Evolutionary conservation across 306 rosid species (phyloP), one percentile per base, ranked within the genome.

Genomic region (Glycyrrhiza uralensis): DNA sequence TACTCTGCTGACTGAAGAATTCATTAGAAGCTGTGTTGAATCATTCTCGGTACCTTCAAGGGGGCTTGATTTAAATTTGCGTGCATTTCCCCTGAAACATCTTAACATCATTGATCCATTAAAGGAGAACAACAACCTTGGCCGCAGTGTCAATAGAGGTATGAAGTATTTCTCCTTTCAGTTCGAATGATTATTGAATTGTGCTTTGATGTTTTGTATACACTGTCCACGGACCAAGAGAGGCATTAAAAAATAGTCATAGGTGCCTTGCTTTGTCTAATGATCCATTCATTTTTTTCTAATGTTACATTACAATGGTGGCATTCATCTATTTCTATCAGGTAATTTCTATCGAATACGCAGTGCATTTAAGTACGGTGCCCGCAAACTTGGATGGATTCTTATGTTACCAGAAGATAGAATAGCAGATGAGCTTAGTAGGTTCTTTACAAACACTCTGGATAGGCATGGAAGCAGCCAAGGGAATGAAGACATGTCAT

Each of bases 71-170:
- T 72, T 80, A 54, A 82, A 85, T 58, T 22, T 68, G 54, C 86
- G 87, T 39, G 74, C 81, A 32, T 90, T 92, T 86, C 74, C 89
- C 60, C 73, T 55, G 64, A 92, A 92, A 80, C 87, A 92, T 84
- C 92, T 92, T 58, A 90, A 92, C 80, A 92, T 92, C 59, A 83
- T 92, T 35, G 98, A 92, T 88, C 96, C 98, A 7, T 84, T 92
- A 54, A 92, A 90, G 84, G 92, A 90, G 77, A 86, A 88, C 81
- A 92, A 92, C 86, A 92, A 92, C 70, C 98, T 92, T 72, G 98
- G 98, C 32, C 98, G 98, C 58, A 92, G 98, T 85, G 97, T 92
- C 33, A 90, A 72, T 80, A 88, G 79, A 87, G 95, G 98, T 90
- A 80, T 72, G 67, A 44, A 65, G 19, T 76, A 52, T 22, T 63